Evolutionary conservation across 306 rosid genomes (phyloP).

Genomic region (Cucumis melo): DNA sequence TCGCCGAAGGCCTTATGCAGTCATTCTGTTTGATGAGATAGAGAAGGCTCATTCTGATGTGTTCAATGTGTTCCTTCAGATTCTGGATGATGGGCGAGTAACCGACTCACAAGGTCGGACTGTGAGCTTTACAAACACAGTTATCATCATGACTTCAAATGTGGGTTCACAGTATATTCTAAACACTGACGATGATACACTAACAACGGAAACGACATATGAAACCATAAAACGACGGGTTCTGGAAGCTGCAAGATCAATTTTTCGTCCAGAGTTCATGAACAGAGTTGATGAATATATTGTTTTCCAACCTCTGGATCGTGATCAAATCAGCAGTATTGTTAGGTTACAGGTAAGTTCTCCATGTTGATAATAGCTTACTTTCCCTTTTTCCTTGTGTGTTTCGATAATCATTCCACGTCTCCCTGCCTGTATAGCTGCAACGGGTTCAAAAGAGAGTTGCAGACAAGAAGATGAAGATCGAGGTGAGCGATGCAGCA

Average conservation of each 20-base stretch:
- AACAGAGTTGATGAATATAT: constrained; percentile 92
- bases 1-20: constrained; percentile 88
- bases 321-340: constrained; percentile 63
- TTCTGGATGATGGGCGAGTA: constrained; percentile 89
- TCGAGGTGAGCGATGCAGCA: constrained; percentile 66
- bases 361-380: not conserved
- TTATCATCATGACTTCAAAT: constrained; percentile 93
- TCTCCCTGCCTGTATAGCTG: constrained; percentile 28
- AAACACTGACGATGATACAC: constrained; percentile 45
- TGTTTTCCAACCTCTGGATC: constrained; percentile 89
- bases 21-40: constrained; percentile 87
- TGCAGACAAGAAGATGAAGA: constrained; percentile 75
- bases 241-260: constrained; percentile 86
- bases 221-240: constrained; percentile 81
- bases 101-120: constrained; percentile 95
- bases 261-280: constrained; percentile 95
- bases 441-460: constrained; percentile 81
- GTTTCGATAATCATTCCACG: not conserved
- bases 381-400: not conserved
- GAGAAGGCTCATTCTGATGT: constrained; percentile 93
- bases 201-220: constrained; percentile 44
- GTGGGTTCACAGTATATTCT: constrained; percentile 95
- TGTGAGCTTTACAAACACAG: constrained; percentile 79
- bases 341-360: constrained; percentile 77
- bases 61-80: constrained; percentile 90